Evolutionary conservation across 1,139 yeast species (phyloP), one percentile per base, ranked within the genome.

Genomic region (Citeromyces siamensis): DNA sequence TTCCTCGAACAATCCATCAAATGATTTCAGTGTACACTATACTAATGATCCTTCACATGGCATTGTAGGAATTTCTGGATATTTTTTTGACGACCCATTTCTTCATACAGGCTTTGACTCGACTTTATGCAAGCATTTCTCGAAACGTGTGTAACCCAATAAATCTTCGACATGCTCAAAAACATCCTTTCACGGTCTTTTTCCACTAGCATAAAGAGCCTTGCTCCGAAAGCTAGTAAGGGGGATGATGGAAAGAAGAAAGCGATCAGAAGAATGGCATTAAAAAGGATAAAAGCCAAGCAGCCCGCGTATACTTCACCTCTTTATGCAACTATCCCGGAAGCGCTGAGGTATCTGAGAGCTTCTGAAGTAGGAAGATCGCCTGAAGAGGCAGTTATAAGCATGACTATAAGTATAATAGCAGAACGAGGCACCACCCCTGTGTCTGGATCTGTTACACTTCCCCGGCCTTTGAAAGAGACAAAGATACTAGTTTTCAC

Each of bases 311-410:
- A 55, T 35, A 48, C 53, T 14, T 71, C 68, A 41, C 84, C 86
- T 2, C 61, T 81, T 37, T 80, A 75, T 52, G 75, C 83, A 80
- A 77, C 75, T 34, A 66, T 84, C 9, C 72, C 83, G 9, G 58
- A 62, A 16, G 97, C 96, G 1, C 58, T 86, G 55, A 69, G 80
- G 50, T 86, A 78, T 51, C 55, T 90, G 40, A 68, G 96, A 44
- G 95, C 97, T 0, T 75, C 88, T 4, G 95, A 86, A 56, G 94
- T 85, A 5, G 97, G 97, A 4, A 75, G 82, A 49, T 75, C 90
- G 2, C 62, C 70, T 3, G 59, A 65, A 18, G 75, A 77, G 46
- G 75, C 90, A 21, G 80, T 88, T 27, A 65, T 88, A 33, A 64
- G 81, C 16, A 57, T 85, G 40, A 72, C 75, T 29, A 65, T 86